Conservation (phyloP, 2,329 filamentous ascomycete species). For the Alternaria arbusti region DNA sequence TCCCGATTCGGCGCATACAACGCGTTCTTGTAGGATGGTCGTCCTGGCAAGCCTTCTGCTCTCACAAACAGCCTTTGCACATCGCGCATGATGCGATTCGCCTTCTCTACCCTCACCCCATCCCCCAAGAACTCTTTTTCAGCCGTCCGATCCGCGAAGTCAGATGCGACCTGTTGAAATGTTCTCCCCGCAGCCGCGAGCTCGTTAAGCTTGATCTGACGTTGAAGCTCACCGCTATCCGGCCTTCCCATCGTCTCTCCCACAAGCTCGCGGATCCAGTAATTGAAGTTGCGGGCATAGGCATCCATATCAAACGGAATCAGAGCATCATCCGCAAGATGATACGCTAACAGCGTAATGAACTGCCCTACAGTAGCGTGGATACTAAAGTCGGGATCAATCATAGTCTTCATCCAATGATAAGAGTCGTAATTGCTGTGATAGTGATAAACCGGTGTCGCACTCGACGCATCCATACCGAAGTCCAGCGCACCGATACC, state of each 20-base stretch:
- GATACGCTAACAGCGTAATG: constrained; percentile 51
- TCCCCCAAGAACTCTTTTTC: background rate
- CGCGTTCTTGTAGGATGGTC: constrained; percentile 14
- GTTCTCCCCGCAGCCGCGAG: background rate
- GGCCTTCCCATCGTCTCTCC: background rate
- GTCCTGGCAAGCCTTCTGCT: constrained; percentile 4
- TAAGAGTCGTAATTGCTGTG: constrained; percentile 57
- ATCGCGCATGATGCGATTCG: constrained; percentile 4
- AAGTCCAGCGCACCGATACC: constrained; percentile 50
- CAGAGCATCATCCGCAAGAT: constrained; percentile 48
- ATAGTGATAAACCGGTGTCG: constrained; percentile 55
- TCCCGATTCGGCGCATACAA: constrained; percentile 15
- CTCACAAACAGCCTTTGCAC: constrained; percentile 11
- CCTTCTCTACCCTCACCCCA: background rate
- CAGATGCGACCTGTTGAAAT: background rate
- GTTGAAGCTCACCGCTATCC: background rate
- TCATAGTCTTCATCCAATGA: constrained; percentile 60
- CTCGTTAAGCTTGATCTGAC: background rate
- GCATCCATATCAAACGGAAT: constrained; percentile 47
- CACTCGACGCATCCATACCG: constrained; percentile 34
- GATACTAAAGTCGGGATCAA: constrained; percentile 57
- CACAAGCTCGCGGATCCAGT: constrained; percentile 6
- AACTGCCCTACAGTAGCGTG: constrained; percentile 59
- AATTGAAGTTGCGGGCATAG: constrained; percentile 20
- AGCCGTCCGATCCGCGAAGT: background rate